phyloP scores from a whole-genome alignment of 73 alveolate genomes.

The Tetrahymena elliotti region DNA sequence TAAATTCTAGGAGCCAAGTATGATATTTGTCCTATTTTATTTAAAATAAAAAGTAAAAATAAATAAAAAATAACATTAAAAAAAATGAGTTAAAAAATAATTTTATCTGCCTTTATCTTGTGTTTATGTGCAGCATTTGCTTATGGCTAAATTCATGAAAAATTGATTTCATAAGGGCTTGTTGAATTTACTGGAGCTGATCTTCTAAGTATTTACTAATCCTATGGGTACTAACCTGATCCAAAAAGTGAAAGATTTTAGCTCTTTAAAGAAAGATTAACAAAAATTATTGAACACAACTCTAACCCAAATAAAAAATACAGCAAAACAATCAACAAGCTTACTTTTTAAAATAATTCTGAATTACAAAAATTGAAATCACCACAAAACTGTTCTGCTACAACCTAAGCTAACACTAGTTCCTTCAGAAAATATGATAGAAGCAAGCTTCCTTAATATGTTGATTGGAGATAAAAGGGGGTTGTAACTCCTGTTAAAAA shows the following conservation, averaged over 20 bases:
- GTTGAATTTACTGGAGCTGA: neutral
- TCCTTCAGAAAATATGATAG: neutral
- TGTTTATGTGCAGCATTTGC: neutral
- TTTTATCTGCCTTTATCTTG: neutral
- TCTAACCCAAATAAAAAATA: neutral
- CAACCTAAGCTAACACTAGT: neutral
- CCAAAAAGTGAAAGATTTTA: neutral
- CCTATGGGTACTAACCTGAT: neutral
- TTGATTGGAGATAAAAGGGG: conserved; percentile 65
- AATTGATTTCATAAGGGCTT: neutral
- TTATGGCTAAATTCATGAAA: neutral
- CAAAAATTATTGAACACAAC: neutral
- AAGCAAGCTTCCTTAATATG: neutral
- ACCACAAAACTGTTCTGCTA: neutral
- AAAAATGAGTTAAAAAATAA: neutral
- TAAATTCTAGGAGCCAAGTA: too few species aligned
- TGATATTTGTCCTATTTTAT: too few species aligned
- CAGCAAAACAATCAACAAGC: neutral
- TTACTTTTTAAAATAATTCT: neutral
- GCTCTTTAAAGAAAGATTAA: neutral
- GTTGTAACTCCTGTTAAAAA: conserved; percentile 55
- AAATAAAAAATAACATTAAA: too few species aligned
- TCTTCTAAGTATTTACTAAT: neutral
- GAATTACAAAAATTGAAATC: neutral
- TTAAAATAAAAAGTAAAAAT: too few species aligned